phyloP scores from a whole-genome alignment of 352 stramenopile genomes.

The Globisporangium spiculum region DNA sequence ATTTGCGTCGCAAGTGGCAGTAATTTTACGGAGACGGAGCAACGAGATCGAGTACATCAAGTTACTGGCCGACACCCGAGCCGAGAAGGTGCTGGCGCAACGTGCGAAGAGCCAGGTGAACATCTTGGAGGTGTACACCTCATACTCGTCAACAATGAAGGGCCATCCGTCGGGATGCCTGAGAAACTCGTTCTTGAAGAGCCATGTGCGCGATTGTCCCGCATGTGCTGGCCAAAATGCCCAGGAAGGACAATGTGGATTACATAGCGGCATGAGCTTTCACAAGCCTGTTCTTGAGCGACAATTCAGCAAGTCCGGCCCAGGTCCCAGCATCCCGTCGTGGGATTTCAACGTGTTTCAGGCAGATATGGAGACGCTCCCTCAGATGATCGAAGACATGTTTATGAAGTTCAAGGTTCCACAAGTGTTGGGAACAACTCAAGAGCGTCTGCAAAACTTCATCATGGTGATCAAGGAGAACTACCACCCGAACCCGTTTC shows the following conservation, averaged over 20 bases:
- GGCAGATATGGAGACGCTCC: constrained; percentile 44
- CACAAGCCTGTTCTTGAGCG: constrained; percentile 11
- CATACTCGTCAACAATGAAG: constrained; percentile 43
- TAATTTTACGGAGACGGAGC: constrained; percentile 75
- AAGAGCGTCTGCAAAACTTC: constrained; percentile 68
- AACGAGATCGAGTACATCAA: constrained; percentile 91
- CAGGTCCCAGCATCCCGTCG: constrained; percentile 27
- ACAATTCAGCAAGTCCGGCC: constrained; percentile 13
- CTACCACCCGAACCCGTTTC: constrained; percentile 89
- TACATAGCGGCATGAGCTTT: constrained; percentile 13
- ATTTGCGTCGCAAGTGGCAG: constrained; percentile 82
- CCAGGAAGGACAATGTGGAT: constrained; percentile 1
- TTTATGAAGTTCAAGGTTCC: constrained; percentile 74
- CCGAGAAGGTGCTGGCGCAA: constrained; percentile 70
- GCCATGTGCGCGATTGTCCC: constrained; percentile 37
- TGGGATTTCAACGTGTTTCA: constrained; percentile 86
- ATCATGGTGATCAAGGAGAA: constrained; percentile 78
- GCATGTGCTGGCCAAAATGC: constrained; percentile 28
- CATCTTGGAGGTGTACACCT: constrained; percentile 74
- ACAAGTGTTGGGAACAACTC: constrained; percentile 54
- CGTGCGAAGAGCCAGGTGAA: constrained; percentile 74
- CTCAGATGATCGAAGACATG: constrained; percentile 66
- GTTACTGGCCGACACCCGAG: constrained; percentile 72
- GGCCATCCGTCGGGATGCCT: constrained; percentile 49
- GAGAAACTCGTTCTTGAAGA: constrained; percentile 57